Conservation (phyloP, 2,329 filamentous ascomycete genomes). For the Chaetomium globosum region DNA sequence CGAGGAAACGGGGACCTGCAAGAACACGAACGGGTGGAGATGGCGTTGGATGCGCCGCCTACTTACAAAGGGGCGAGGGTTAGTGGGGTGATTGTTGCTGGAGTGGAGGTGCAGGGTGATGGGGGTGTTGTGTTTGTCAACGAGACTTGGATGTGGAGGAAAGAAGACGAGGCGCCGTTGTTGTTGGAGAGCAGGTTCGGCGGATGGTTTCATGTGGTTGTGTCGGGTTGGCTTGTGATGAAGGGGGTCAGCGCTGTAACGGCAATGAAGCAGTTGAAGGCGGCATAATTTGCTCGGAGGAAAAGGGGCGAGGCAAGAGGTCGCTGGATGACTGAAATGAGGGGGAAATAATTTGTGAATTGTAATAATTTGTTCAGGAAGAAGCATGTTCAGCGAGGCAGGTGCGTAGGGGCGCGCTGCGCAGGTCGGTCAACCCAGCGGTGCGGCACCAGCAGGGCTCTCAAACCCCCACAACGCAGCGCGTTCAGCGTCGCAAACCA, state of each 20-base stretch:
- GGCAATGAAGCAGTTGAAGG: background rate
- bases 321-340: no score
- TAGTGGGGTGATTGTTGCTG: constrained; percentile 37
- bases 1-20: constrained; percentile 25
- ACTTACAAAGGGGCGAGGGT: constrained; percentile 36
- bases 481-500: background rate
- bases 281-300: background rate
- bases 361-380: no score
- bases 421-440: no score
- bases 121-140: constrained; percentile 41
- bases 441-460: background rate
- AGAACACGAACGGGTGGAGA: constrained; percentile 39
- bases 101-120: constrained; percentile 28
- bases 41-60: constrained; percentile 37
- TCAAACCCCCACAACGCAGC: background rate
- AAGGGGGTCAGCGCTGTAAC: constrained; percentile 16
- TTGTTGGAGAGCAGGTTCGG: constrained; percentile 40
- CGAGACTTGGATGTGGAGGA: constrained; percentile 48
- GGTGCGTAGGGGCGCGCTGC: no score
- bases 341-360: no score
- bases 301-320: no score
- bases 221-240: constrained; percentile 21
- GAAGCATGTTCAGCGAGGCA: no score
- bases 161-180: constrained; percentile 37
- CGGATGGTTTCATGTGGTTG: constrained; percentile 39